These are phyloP conservation scores for Phytophthora pisi DNA, from an alignment of 352 stramenopile species.

Conservation along the genomic window DNA sequence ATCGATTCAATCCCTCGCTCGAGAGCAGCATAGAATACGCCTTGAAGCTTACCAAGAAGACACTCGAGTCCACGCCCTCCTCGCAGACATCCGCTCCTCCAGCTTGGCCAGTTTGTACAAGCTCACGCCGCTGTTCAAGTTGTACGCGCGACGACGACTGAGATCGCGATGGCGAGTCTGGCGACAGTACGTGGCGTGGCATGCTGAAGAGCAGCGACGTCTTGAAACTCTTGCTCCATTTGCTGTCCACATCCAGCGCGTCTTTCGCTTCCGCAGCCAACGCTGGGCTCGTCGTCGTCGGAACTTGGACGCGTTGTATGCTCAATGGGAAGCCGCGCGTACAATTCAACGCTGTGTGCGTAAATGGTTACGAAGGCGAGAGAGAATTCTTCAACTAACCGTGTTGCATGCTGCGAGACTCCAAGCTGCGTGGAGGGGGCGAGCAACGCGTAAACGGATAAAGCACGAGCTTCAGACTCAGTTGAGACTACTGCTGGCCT, in stretches of 20 bases:
- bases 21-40: slow-evolving; percentile 34
- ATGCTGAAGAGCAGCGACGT: slow-evolving; percentile 43
- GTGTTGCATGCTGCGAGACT: slow-evolving; percentile 39
- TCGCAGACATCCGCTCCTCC: slow-evolving; percentile 46
- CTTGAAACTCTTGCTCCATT: slow-evolving; percentile 49
- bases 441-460: slow-evolving; percentile 37
- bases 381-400: slow-evolving; percentile 26
- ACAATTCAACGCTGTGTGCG: slow-evolving; percentile 43
- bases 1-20: slow-evolving; percentile 29
- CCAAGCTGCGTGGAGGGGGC: slow-evolving; percentile 58
- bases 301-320: slow-evolving; percentile 40
- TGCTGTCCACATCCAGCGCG: slow-evolving; percentile 63
- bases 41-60: slow-evolving; percentile 35
- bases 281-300: slow-evolving; percentile 37
- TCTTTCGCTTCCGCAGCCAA: slow-evolving; percentile 54
- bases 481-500: slow-evolving; percentile 48
- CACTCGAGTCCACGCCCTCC: slow-evolving; percentile 40
- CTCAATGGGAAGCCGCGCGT: slow-evolving; percentile 43
- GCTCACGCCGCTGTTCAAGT: slow-evolving; percentile 64
- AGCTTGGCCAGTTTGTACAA: slow-evolving; percentile 52
- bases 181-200: slow-evolving; percentile 50
- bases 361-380: slow-evolving; percentile 31
- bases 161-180: slow-evolving; percentile 45
- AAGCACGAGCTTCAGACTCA: slow-evolving; percentile 50
- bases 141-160: slow-evolving; percentile 54